Percentiles rank a stretch among this genome's conserved stretches.
Conservation (phyloP, 2,329 filamentous ascomycete genomes). For the Colletotrichum sp. region DNA sequence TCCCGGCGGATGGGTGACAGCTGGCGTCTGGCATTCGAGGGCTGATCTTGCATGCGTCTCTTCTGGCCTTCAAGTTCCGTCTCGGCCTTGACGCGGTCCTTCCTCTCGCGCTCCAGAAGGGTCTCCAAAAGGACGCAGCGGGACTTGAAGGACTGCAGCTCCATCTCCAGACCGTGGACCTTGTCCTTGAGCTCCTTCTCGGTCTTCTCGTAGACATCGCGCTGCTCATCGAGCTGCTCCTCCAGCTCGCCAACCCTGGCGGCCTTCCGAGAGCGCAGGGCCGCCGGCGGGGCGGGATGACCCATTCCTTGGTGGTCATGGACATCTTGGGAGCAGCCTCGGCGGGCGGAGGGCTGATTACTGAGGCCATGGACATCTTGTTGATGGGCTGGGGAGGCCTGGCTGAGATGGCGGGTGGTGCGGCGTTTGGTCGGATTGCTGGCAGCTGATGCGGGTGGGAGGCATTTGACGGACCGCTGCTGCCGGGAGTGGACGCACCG, state of each 20-base stretch:
- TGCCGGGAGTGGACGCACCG: constrained; percentile 6
- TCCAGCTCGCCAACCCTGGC: constrained; percentile 81
- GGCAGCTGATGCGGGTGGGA: constrained; percentile 18
- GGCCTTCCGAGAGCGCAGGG: no score
- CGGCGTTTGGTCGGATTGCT: constrained; percentile 23
- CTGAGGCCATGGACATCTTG: constrained; percentile 54
- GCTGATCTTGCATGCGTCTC: constrained; percentile 13
- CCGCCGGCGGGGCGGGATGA: constrained; percentile 80
- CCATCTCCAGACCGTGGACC: constrained; percentile 64
- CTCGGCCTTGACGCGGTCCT: constrained; percentile 50
- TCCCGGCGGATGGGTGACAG: constrained; percentile 19
- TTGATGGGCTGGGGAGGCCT: constrained; percentile 32
- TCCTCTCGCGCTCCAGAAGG: constrained; percentile 64
- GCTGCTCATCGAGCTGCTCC: constrained; percentile 68
- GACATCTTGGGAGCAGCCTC: constrained; percentile 52
- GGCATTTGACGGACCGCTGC: constrained; percentile 18
- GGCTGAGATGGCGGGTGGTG: constrained; percentile 34
- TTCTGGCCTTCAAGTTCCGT: constrained; percentile 40
- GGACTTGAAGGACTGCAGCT: constrained; percentile 69
- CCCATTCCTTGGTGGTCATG: constrained; percentile 85
- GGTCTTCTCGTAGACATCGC: constrained; percentile 60
- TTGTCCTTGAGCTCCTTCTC: constrained; percentile 64
- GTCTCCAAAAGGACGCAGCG: constrained; percentile 68
- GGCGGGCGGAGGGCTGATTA: constrained; percentile 45
- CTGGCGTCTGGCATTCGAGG: constrained; percentile 25